Evolutionary conservation across 371 early-diverging fungal species (phyloP).

Genomic region (Nematocida ironsii): DNA sequence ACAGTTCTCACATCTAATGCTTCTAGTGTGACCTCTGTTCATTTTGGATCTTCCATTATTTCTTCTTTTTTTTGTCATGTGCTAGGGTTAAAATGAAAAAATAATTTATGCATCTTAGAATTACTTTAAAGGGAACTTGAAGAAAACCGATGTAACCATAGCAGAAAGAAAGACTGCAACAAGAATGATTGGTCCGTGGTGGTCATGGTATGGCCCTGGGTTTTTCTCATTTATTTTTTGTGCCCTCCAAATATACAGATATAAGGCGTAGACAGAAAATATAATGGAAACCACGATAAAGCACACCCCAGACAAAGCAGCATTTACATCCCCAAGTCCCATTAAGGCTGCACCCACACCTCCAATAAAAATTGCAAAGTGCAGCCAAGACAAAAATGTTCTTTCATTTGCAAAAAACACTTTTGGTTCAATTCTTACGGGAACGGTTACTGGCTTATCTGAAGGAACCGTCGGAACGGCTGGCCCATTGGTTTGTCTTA

Average conservation of each 20-base stretch:
- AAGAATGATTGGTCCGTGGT: conserved; percentile 75
- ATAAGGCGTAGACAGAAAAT: conserved; percentile 81
- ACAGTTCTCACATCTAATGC: conserved; percentile 96
- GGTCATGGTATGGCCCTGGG: conserved; percentile 71
- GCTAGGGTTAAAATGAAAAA: conserved; percentile 44
- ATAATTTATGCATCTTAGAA: conserved; percentile 14
- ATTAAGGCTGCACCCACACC: conserved; percentile 68
- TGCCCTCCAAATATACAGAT: conserved; percentile 85
- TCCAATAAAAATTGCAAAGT: conserved; percentile 73
- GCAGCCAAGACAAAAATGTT: conserved; percentile 90
- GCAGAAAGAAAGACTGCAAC: conserved; percentile 80
- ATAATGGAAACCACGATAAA: conserved; percentile 77
- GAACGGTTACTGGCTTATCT: conserved; percentile 67
- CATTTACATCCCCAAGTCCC: conserved; percentile 69
- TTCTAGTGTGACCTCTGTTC: conserved; percentile 91
- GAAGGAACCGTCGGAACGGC: conserved; percentile 20
- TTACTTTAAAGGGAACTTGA: conserved; percentile 73
- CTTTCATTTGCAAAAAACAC: conserved; percentile 98
- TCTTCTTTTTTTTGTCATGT: conserved; percentile 77
- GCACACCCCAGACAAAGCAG: conserved; percentile 70
- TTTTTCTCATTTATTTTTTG: conserved; percentile 71
- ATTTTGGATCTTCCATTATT: conserved; percentile 96
- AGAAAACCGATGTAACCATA: conserved; percentile 80
- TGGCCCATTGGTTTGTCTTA: conserved; percentile 21
- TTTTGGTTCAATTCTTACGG: conserved; percentile 87